phyloP scores from a whole-genome alignment of 1,139 yeast genomes.

The Debaryomycetaceae sp. region DNA sequence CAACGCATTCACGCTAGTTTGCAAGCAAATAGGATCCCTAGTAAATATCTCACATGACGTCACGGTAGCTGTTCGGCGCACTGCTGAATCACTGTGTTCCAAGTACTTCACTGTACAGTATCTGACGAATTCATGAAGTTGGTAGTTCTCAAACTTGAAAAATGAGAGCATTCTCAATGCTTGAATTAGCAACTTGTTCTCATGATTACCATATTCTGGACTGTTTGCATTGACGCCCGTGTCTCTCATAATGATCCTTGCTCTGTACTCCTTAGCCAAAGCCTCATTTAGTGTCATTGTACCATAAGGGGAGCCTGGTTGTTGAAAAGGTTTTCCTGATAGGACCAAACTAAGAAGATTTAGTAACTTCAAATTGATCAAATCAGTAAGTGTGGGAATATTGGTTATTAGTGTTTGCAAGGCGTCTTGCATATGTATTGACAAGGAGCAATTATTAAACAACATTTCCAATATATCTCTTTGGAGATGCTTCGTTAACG shows the following conservation, averaged over 20 bases:
- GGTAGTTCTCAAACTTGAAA: constrained; percentile 72
- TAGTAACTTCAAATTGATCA: constrained; percentile 68
- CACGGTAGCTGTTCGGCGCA: constrained; percentile 79
- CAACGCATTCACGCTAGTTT: constrained; percentile 79
- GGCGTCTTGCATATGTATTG: constrained; percentile 75
- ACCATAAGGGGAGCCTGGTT: constrained; percentile 88
- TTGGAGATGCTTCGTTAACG: constrained; percentile 83
- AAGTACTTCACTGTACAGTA: constrained; percentile 77
- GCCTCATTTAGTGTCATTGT: constrained; percentile 58
- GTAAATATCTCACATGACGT: constrained; percentile 80
- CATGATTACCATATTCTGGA: constrained; percentile 42
- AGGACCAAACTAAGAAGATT: constrained; percentile 74
- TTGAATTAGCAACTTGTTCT: constrained; percentile 55
- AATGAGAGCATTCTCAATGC: constrained; percentile 70
- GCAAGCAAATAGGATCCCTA: constrained; percentile 80
- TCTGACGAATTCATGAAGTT: constrained; percentile 82
- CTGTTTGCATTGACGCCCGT: constrained; percentile 43
- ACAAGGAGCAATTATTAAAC: constrained; percentile 73
- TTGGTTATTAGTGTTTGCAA: constrained; percentile 62
- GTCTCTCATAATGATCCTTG: constrained; percentile 67
- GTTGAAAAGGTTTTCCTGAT: constrained; percentile 76
- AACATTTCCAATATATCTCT: constrained; percentile 77
- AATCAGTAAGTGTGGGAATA: constrained; percentile 76
- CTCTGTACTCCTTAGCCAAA: constrained; percentile 74
- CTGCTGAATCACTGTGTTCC: constrained; percentile 74